Base-by-base conservation (phyloP, 2,329 filamentous ascomycete genomes). In the Monilinia fructigena region DNA sequence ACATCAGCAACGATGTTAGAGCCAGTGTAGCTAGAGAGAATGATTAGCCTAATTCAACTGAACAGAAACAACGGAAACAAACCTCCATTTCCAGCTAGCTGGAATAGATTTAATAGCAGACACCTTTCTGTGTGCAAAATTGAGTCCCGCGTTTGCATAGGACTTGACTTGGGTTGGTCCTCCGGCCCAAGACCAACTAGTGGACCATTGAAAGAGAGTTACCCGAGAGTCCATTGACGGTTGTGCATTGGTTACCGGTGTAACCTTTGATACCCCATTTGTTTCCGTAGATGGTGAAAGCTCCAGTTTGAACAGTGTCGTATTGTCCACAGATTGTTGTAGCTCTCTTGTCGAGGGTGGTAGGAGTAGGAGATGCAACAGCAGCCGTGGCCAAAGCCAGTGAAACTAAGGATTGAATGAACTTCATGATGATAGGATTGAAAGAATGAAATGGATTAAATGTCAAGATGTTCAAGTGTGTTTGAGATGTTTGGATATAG, bases 1-100 rank as follows among this genome's bases (percentile, higher is more conserved):
- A 89, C 86, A 72, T 89, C 81, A 63, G 84, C 84, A 45, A 85
- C 77, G 59, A 87, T 74, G 65, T 77, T 74, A 61, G 75, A 78
- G 67, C 80, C 82, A 40, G 79, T 79, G 76, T 87, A 86, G 45
- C 77, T 68, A 28, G 35, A 74, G 18, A 12, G n/a, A 18, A 18
- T 31, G 16, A 35, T 67, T 55, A 61, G 50, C 26, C 11, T n/a
- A 11, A 54, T 28, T 56, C n/a, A 11, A 8, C 42, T 38, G 11
- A 14, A 11, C 31, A 18, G 20, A 16, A n/a, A 40, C 20, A 40
- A 23, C 28, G 12, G 16, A 31, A 31, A 28, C 77, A 72, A 70
- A 80, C 77, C 68, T 75, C 74, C 78, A 81, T n/a, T 74, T 69
- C 77, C 79, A 78, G 2, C 73, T 78, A 1, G 77, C 76, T 4